Conservation (phyloP, 208 protist species). For the Trypanosoma cruzi region DNA sequence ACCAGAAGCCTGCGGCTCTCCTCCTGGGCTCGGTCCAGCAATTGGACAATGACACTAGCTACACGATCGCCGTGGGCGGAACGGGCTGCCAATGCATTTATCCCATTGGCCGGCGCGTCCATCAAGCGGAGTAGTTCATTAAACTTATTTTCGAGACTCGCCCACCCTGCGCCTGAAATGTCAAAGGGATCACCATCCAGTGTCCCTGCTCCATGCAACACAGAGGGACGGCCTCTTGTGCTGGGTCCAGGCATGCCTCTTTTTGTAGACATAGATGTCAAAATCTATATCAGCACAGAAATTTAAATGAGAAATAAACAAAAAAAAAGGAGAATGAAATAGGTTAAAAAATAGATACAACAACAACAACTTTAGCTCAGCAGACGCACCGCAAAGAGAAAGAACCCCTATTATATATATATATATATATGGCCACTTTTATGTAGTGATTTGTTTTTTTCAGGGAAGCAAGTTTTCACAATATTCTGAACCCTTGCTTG, state of each 20-base stretch:
- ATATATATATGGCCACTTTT: too few species aligned
- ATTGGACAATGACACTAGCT: slow-evolving; percentile 42
- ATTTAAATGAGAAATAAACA: slow-evolving; percentile 18
- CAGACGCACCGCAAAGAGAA: neutral
- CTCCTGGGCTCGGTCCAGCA: slow-evolving; percentile 77
- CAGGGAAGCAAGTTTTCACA: too few species aligned
- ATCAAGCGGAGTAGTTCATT: slow-evolving; percentile 69
- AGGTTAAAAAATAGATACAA: slow-evolving; percentile 4
- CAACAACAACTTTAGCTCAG: neutral
- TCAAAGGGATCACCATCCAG: slow-evolving; percentile 46
- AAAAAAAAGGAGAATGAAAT: neutral
- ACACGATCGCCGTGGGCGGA: slow-evolving; percentile 60
- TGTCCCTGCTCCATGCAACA: slow-evolving; percentile 1
- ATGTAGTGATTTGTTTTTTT: too few species aligned
- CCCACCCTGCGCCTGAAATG: slow-evolving; percentile 65
- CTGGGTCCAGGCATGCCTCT: slow-evolving; percentile 12
- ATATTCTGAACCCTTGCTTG: too few species aligned
- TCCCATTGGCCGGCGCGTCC: slow-evolving; percentile 58
- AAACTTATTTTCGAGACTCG: slow-evolving; percentile 70
- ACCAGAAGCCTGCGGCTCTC: slow-evolving; percentile 72
- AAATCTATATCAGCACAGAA: slow-evolving; percentile 21
- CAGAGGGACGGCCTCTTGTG: neutral
- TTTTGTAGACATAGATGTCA: neutral
- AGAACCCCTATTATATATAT: too few species aligned
- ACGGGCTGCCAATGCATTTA: slow-evolving; percentile 69